Percentiles rank a stretch among this genome's conserved stretches.
Conservation (phyloP, 805 yeast genomes). For the Nakazawaea laoshanensis region DNA sequence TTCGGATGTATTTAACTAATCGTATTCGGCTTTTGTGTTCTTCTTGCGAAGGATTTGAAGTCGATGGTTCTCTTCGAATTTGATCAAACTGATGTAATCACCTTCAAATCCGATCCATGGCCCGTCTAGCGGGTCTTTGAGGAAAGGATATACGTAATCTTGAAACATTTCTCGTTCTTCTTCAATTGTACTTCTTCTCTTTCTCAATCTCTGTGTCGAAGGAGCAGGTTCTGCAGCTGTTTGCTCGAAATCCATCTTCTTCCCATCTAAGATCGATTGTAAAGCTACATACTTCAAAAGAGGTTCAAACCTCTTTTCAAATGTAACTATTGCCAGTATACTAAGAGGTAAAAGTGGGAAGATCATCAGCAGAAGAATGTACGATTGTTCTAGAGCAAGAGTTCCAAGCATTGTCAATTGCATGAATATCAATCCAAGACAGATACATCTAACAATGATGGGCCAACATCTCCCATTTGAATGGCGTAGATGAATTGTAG, state of each 20-base stretch:
- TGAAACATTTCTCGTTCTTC: slow-evolving; percentile 46
- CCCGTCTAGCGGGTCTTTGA: slow-evolving; percentile 40
- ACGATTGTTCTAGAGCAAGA: slow-evolving; percentile 50
- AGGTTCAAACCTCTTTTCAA: slow-evolving; percentile 47
- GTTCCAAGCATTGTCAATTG: slow-evolving; percentile 62
- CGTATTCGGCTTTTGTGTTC: slow-evolving; percentile 9
- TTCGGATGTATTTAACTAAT: slow-evolving; percentile 10
- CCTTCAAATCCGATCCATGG: slow-evolving; percentile 54
- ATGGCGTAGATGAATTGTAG: slow-evolving; percentile 92
- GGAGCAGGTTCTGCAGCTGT: slow-evolving; percentile 5
- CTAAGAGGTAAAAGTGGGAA: slow-evolving; percentile 42
- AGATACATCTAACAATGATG: slow-evolving; percentile 46
- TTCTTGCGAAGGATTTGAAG: slow-evolving; percentile 4
- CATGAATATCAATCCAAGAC: slow-evolving; percentile 45
- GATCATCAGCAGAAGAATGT: slow-evolving; percentile 36
- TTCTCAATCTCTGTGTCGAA: slow-evolving; percentile 12
- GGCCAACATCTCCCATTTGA: slow-evolving; percentile 93
- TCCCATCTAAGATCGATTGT: slow-evolving; percentile 39
- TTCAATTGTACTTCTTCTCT: slow-evolving; percentile 44
- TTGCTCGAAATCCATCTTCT: background rate
- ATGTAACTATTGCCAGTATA: slow-evolving; percentile 35
- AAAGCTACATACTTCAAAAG: slow-evolving; percentile 47
- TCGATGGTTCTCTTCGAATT: slow-evolving; percentile 13
- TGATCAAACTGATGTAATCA: slow-evolving; percentile 34
- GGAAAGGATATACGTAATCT: slow-evolving; percentile 40